phyloP scores from a whole-genome alignment of 2,329 filamentous ascomycete genomes.

The Hypoxylon sp. region DNA sequence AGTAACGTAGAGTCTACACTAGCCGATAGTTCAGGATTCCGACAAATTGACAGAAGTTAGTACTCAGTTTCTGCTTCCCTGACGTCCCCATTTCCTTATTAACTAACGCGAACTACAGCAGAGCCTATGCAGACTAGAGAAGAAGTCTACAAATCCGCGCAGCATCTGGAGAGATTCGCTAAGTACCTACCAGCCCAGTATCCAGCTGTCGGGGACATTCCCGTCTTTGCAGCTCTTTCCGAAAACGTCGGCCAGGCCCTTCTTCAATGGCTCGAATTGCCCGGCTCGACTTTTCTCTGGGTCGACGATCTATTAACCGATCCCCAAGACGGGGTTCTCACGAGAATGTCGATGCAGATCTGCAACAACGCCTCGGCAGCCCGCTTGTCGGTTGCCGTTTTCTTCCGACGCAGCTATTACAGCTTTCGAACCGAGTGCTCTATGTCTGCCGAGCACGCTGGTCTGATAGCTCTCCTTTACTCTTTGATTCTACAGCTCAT shows the following conservation, averaged over 20 bases:
- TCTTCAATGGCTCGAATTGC: background rate
- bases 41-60: background rate
- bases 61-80: background rate
- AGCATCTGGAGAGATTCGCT: background rate
- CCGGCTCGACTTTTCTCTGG: background rate
- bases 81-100: background rate
- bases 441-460: background rate
- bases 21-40: background rate
- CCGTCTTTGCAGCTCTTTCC: background rate
- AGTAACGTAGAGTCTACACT: background rate
- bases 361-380: background rate
- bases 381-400: background rate
- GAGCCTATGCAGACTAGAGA: background rate
- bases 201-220: background rate
- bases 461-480: slow-evolving; percentile 3
- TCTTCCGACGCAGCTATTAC: background rate
- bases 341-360: background rate
- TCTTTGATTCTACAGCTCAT: slow-evolving; percentile 8
- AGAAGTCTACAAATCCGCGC: background rate
- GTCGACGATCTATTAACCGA: background rate
- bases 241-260: background rate
- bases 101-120: background rate
- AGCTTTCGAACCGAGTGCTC: background rate
- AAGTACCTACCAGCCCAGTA: background rate
- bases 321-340: slow-evolving; percentile 2